These are phyloP conservation scores for Abelmoschus esculentus DNA, from an alignment of 345 rosid species.

Conservation along the genomic window DNA sequence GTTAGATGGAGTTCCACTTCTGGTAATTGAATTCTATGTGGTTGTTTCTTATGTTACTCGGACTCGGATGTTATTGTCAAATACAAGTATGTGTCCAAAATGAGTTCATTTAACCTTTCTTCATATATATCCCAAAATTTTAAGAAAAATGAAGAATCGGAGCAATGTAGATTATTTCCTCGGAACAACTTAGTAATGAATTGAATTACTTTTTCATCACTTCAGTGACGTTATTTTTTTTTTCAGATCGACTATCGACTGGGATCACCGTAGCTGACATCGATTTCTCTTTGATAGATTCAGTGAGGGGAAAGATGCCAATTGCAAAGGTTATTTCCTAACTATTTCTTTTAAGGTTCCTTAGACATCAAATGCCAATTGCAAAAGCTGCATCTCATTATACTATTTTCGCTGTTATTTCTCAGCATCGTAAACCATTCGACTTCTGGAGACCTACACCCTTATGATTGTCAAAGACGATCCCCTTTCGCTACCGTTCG, in stretches of 20 bases:
- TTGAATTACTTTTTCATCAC: too few relatives aligned
- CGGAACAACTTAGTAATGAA: too few relatives aligned
- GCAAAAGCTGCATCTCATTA: too few relatives aligned
- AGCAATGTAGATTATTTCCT: neutral
- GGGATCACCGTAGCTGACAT: slow-evolving; percentile 82
- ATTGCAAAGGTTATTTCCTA: slow-evolving; percentile 50
- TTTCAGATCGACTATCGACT: slow-evolving; percentile 61
- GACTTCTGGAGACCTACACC: slow-evolving; percentile 48
- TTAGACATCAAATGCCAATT: neutral
- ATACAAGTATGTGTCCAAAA: neutral
- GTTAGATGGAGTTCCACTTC: slow-evolving; percentile 25
- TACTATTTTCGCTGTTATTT: neutral
- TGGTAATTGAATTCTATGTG: neutral
- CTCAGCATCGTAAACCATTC: slow-evolving; percentile 52
- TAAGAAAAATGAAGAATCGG: neutral
- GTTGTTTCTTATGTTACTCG: neutral
- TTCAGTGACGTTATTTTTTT: neutral
- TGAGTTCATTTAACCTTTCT: neutral
- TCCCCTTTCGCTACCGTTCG: neutral
- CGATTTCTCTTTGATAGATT: slow-evolving; percentile 67
- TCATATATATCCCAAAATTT: neutral
- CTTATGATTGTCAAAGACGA: neutral
- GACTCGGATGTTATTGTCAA: neutral
- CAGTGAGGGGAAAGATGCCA: slow-evolving; percentile 80
- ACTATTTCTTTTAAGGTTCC: neutral